Percentiles rank a stretch among this genome's conserved stretches.
phyloP scores from a whole-genome alignment of 208 protist genomes.

The Trypanosoma platydactyli region DNA sequence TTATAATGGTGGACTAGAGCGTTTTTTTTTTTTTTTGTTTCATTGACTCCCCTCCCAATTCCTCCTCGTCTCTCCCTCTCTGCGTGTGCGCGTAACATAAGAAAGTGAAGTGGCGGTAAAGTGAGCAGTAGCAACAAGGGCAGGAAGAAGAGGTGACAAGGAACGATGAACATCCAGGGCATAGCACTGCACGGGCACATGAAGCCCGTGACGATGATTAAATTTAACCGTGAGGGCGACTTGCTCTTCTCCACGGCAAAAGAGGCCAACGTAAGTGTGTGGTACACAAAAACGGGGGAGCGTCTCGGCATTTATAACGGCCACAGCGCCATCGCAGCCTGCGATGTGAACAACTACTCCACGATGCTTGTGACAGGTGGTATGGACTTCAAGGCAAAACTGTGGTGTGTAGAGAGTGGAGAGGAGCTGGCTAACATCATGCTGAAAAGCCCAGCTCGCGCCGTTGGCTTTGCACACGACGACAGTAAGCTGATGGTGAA shows the following conservation, averaged over 20 bases:
- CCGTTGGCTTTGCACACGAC: constrained; percentile 89
- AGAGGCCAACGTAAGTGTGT: constrained; percentile 92
- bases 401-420: constrained; percentile 94
- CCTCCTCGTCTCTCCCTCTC: background rate
- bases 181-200: constrained; percentile 89
- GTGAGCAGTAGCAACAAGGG: constrained; percentile 18
- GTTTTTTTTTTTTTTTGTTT: background rate
- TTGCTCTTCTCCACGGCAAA: constrained; percentile 96
- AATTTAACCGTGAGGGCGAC: constrained; percentile 98
- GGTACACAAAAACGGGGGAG: constrained; percentile 94
- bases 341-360: constrained; percentile 92
- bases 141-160: constrained; percentile 11
- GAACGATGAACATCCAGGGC: constrained; percentile 53
- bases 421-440: constrained; percentile 72
- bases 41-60: background rate
- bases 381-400: constrained; percentile 66
- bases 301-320: constrained; percentile 96
- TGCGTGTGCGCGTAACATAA: background rate
- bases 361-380: constrained; percentile 85
- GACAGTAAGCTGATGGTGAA: constrained; percentile 90
- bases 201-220: constrained; percentile 91
- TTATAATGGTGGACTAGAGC: too few species aligned
- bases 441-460: constrained; percentile 65
- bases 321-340: constrained; percentile 90
- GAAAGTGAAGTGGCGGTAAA: constrained; percentile 16